Evolutionary conservation across 306 rosid genomes (phyloP).

Genomic region (Pyrus pyrifolia): DNA sequence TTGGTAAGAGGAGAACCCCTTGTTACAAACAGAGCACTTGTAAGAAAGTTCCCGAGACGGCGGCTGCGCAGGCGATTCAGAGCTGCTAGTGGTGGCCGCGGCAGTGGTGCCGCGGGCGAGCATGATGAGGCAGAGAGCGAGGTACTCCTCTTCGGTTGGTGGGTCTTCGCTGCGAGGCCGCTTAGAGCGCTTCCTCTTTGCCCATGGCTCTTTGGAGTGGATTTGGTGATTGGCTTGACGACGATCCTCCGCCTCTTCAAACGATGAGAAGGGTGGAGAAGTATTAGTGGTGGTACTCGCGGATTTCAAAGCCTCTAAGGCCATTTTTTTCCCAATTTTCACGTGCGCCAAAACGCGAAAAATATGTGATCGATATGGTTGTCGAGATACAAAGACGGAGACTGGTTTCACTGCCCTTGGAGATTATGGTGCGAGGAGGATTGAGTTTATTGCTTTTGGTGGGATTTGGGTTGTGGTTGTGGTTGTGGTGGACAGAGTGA

Average conservation of each 20-base stretch:
- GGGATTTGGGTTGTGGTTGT: not conserved
- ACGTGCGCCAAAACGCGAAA: not conserved
- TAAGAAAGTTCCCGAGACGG: slow-evolving; percentile 31
- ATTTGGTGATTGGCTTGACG: slow-evolving; percentile 8
- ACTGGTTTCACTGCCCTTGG: not conserved
- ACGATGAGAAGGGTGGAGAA: not conserved
- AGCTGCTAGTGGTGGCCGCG: not conserved
- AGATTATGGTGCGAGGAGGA: not conserved
- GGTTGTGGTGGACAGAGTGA: not conserved
- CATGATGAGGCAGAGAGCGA: slow-evolving; percentile 97
- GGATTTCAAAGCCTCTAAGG: slow-evolving; percentile 70
- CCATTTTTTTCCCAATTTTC: slow-evolving; percentile 31
- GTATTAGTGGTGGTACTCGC: slow-evolving; percentile 28
- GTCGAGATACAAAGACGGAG: not conserved
- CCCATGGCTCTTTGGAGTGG: slow-evolving; percentile 47
- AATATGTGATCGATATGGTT: not conserved
- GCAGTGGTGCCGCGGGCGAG: slow-evolving; percentile 49
- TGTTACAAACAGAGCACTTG: slow-evolving; percentile 62
- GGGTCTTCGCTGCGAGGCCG: slow-evolving; percentile 42
- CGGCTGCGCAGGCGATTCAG: slow-evolving; percentile 6
- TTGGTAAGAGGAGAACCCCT: slow-evolving; percentile 71
- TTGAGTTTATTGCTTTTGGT: not conserved
- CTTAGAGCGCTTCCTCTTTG: slow-evolving; percentile 65
- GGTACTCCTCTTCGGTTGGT: slow-evolving; percentile 68
- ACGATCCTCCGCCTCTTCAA: slow-evolving; percentile 8